These are phyloP conservation scores for Meira nashicola DNA, from an alignment of 1,284 basidiomycete genomes.

Conservation along the genomic window DNA sequence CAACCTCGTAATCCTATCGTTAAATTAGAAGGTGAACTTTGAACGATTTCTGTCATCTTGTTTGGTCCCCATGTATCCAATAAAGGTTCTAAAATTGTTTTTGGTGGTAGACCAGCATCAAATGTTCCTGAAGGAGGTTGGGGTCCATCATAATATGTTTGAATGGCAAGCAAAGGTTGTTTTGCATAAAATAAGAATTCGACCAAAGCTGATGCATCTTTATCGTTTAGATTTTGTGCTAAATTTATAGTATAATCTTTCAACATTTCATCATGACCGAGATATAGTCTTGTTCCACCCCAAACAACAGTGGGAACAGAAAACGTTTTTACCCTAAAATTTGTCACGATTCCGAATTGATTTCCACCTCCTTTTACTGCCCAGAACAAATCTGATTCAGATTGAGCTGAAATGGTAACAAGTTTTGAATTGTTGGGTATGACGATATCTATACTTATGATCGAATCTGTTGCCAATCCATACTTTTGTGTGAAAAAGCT, in stretches of 20 bases:
- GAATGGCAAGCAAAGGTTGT: conserved; percentile 20
- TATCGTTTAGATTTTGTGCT: background rate
- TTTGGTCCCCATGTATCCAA: conserved; percentile 28
- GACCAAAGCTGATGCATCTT: background rate
- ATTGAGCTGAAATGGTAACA: conserved; percentile 22
- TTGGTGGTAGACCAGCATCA: conserved; percentile 25
- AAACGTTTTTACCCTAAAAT: conserved; percentile 30
- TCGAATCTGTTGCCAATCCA: conserved; percentile 31
- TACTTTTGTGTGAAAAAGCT: conserved; percentile 35
- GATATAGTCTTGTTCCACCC: conserved; percentile 30
- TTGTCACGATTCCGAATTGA: conserved; percentile 30
- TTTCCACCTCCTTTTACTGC: conserved; percentile 37
- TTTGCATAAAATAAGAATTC: background rate
- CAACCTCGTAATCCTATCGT: conserved; percentile 24
- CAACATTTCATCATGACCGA: conserved; percentile 22
- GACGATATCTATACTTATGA: conserved; percentile 30
- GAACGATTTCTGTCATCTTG: conserved; percentile 22
- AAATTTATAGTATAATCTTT: conserved; percentile 19
- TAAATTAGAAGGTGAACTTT: conserved; percentile 23
- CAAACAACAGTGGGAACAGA: conserved; percentile 28
- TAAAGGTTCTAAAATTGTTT: conserved; percentile 18
- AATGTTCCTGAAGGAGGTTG: conserved; percentile 20
- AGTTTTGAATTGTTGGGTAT: conserved; percentile 29
- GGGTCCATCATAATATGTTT: conserved; percentile 33
- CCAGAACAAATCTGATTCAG: conserved; percentile 35